Conservation (phyloP, 257 asterid species). For the Rehmannia glutinosa region DNA sequence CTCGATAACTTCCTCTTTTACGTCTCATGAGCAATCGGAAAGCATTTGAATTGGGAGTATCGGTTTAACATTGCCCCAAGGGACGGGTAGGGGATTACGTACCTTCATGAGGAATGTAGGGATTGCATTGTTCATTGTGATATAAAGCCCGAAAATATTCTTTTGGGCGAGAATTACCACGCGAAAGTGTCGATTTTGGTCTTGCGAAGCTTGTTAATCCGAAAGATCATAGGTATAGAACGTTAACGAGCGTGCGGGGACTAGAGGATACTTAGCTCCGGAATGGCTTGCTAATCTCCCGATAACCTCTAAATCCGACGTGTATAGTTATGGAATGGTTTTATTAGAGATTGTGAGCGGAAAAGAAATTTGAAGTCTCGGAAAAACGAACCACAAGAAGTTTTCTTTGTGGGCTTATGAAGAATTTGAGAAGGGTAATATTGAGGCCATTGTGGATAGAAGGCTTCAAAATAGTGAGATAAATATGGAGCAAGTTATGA, state of each 20-base stretch:
- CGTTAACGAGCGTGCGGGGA: slow-evolving; percentile 74
- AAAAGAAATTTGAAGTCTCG: slow-evolving; percentile 83
- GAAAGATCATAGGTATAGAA: slow-evolving; percentile 66
- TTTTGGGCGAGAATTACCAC: slow-evolving; percentile 62
- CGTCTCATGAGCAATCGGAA: slow-evolving; percentile 46
- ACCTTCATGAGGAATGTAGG: slow-evolving; percentile 89
- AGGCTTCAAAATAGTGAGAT: slow-evolving; percentile 39
- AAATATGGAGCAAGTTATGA: slow-evolving; percentile 58
- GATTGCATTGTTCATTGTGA: slow-evolving; percentile 94
- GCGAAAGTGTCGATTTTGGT: slow-evolving; percentile 91
- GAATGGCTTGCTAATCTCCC: slow-evolving; percentile 94
- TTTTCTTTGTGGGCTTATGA: slow-evolving; percentile 80
- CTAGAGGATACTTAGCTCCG: slow-evolving; percentile 84
- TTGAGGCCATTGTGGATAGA: slow-evolving; percentile 44
- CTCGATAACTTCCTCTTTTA: slow-evolving; percentile 62
- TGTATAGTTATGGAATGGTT: slow-evolving; percentile 84
- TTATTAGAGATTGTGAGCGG: slow-evolving; percentile 75
- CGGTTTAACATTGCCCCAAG: slow-evolving; percentile 68
- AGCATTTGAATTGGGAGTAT: slow-evolving; percentile 66
- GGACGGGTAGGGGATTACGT: slow-evolving; percentile 79
- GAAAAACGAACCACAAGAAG: slow-evolving; percentile 45
- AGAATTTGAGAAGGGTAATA: slow-evolving; percentile 69
- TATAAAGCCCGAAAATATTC: slow-evolving; percentile 87
- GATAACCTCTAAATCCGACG: slow-evolving; percentile 70
- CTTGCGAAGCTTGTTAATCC: slow-evolving; percentile 76